Evolutionary conservation across 2,329 filamentous ascomycete species (phyloP), one percentile per base, ranked within the genome.

Genomic region (Fusarium musae): DNA sequence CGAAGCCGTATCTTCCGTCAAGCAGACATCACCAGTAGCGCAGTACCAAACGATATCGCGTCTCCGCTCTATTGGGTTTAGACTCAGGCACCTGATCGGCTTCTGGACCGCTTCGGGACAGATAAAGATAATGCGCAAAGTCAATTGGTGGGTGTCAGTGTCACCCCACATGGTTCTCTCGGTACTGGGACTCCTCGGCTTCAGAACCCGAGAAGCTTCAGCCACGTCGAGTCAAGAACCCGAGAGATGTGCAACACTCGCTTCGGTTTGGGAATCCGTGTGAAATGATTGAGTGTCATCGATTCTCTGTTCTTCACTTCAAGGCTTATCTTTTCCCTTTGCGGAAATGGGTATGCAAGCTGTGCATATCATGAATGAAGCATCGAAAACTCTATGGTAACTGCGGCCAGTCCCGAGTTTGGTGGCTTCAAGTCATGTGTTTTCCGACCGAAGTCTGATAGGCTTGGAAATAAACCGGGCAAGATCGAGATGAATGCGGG

Each of bases 1-100:
- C 54, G 54, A 58, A 28, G 40, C 40, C 54, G 40, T 23, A 49
- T 50, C 30, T 36, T 13, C 40, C 40, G 17, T 58, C 54, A 50
- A 36, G 11, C 30, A 58, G 6, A 36, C 30, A 36, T 36, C 30
- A 10, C 23, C 40, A 50, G 32, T n/a, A 26, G 36, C 21, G 28
- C 30, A 37, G 15, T 21, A 4, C 3, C 23, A 16, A 49, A 23
- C 30, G 23, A 26, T 49, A 47, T 58, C 52, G 52, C 37, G 5
- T 23, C 36, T 32, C 30, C 40, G 54, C 54, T 36, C 30, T 12
- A 37, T 49, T 50, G 23, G 21, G 54, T 36, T 58, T 49, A 37
- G 40, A 19, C 54, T 58, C 54, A 58, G 54, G 54, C 54, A 58
- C 54, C 32, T 58, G 54, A 58, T 58, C 54, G 54, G 54, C 40